Evolutionary conservation across 768 basidiomycete genomes (phyloP).

Genomic region (Podaxis sp.): DNA sequence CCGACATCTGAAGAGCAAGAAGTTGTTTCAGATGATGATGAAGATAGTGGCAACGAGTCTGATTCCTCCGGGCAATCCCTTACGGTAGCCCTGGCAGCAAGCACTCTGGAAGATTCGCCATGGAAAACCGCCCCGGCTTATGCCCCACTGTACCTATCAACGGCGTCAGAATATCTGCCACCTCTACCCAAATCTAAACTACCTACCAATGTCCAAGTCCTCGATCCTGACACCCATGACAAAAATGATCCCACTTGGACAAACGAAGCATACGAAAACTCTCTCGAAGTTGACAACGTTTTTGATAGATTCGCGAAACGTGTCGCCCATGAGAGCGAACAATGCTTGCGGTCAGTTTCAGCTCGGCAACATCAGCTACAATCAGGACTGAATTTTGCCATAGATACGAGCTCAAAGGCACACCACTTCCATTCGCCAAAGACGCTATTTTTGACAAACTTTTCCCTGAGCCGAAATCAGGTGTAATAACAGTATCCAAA

Average conservation of each 20-base stretch:
- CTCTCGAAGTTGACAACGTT: conserved; percentile 74
- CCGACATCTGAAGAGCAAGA: conserved; percentile 28
- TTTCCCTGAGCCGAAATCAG: conserved; percentile 58
- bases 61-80: conserved; percentile 46
- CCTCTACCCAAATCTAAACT: conserved; percentile 50
- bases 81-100: conserved; percentile 55
- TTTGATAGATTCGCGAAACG: conserved; percentile 85
- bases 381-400: conserved; percentile 6
- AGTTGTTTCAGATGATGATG: conserved; percentile 35
- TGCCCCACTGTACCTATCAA: conserved; percentile 72
- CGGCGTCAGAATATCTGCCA: conserved; percentile 69
- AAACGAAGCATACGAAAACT: conserved; percentile 80
- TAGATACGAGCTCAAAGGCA: conserved; percentile 88
- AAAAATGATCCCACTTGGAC: conserved; percentile 57
- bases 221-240: conserved; percentile 40
- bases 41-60: conserved; percentile 23
- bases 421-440: conserved; percentile 82
- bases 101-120: conserved; percentile 56
- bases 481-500: conserved; percentile 57
- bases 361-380: neutral
- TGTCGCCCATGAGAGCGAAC: conserved; percentile 68
- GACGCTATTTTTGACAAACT: conserved; percentile 70
- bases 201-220: conserved; percentile 42
- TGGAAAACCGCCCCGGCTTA: conserved; percentile 71
- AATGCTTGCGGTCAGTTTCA: conserved; percentile 77